A percentile compares a stretch with the other conserved stretches of the same genome.
These are phyloP conservation scores for Boletus barrowsii DNA, from an alignment of 768 basidiomycete genomes.

Conservation along the genomic window DNA sequence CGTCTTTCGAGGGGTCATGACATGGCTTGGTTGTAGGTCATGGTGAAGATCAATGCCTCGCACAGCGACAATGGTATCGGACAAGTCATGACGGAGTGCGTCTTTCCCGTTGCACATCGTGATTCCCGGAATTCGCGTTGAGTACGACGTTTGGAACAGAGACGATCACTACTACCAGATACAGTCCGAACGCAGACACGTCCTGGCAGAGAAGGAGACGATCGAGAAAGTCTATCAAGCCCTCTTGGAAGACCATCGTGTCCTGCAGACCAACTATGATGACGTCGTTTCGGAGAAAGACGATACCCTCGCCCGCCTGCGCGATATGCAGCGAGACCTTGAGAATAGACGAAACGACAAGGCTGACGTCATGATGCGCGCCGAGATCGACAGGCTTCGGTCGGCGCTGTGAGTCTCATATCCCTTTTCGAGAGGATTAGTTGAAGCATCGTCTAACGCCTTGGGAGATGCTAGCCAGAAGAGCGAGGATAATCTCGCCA, in stretches of 20 bases:
- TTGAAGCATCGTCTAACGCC: conserved; percentile 22
- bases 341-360: conserved; percentile 66
- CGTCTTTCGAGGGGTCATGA: background rate
- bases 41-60: conserved; percentile 63
- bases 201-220: conserved; percentile 82
- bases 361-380: conserved; percentile 71
- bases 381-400: conserved; percentile 79
- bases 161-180: conserved; percentile 88
- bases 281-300: conserved; percentile 77
- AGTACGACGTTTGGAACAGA: conserved; percentile 36
- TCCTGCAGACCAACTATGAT: conserved; percentile 72
- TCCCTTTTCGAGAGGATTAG: background rate
- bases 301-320: conserved; percentile 62
- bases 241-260: conserved; percentile 72
- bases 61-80: conserved; percentile 46
- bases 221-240: conserved; percentile 77
- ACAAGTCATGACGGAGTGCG: conserved; percentile 78
- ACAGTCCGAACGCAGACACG: conserved; percentile 74
- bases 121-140: background rate
- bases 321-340: conserved; percentile 55
- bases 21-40: conserved; percentile 47
- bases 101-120: conserved; percentile 4
- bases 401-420: conserved; percentile 70
- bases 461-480: conserved; percentile 65
- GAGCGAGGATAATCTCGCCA: conserved; percentile 87